phyloP scores from a whole-genome alignment of 2,329 filamentous ascomycete species.

The Penicillium sp. region DNA sequence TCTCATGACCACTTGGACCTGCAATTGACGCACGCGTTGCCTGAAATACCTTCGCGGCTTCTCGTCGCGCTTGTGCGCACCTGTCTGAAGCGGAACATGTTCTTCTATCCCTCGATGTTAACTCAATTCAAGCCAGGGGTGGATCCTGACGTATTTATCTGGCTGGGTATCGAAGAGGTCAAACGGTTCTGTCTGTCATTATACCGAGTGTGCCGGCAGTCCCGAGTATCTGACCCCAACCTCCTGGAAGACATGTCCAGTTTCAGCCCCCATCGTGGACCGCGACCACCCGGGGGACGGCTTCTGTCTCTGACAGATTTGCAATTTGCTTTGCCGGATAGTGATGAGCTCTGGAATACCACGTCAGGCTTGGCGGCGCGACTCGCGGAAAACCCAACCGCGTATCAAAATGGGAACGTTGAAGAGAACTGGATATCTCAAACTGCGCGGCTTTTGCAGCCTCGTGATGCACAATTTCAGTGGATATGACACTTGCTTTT shows the following conservation, averaged over 20 bases:
- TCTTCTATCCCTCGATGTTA: constrained; percentile 22
- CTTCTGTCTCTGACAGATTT: not conserved
- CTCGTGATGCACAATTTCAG: not conserved
- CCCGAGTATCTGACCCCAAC: not conserved
- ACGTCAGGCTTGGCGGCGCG: not conserved
- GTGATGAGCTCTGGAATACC: constrained; percentile 1
- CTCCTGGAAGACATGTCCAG: not conserved
- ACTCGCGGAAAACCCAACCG: not conserved
- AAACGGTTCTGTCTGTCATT: constrained; percentile 16
- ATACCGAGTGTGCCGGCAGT: not conserved
- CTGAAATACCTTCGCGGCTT: constrained; percentile 7
- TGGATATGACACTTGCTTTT: not conserved
- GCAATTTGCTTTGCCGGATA: constrained; percentile 2
- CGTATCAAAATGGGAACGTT: not conserved
- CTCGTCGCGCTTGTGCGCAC: constrained; percentile 15
- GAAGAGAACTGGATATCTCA: constrained; percentile 1
- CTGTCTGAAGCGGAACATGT: constrained; percentile 17
- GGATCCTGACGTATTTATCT: constrained; percentile 13
- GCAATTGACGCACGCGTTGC: constrained; percentile 1
- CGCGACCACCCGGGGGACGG: not conserved
- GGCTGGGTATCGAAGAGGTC: constrained; percentile 21
- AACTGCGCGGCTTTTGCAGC: not conserved
- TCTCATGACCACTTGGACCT: not conserved
- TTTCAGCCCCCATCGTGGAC: not conserved
- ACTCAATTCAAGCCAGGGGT: constrained; percentile 11